Evolutionary conservation across 140 eudicot species (phyloP).

Genomic region (Bidens hawaiensis): DNA sequence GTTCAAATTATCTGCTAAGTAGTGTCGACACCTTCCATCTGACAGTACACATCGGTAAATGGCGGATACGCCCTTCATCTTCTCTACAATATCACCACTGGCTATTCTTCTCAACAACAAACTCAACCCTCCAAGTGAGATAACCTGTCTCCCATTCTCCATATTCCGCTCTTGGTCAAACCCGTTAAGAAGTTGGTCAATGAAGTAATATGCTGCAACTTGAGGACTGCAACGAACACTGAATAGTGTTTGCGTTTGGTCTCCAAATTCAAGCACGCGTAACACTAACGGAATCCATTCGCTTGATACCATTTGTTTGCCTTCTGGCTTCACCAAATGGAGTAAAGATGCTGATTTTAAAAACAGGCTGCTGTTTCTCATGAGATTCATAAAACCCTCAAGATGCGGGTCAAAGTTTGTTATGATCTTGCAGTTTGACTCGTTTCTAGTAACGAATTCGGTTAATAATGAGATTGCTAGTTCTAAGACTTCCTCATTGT

Average conservation of each 20-base stretch:
- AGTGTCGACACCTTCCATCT: constrained; percentile 71
- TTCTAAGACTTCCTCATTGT: constrained; percentile 62
- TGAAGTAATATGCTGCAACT: constrained; percentile 68
- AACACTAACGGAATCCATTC: constrained; percentile 77
- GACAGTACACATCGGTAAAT: constrained; percentile 47
- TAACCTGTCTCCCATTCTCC: constrained; percentile 53
- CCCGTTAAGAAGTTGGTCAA: constrained; percentile 55
- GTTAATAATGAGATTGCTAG: constrained; percentile 61
- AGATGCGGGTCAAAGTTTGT: constrained; percentile 59
- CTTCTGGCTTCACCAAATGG: constrained; percentile 54
- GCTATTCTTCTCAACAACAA: constrained; percentile 55
- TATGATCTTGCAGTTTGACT: constrained; percentile 32
- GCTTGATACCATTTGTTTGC: constrained; percentile 53
- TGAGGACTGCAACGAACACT: constrained; percentile 56
- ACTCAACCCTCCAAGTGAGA: constrained; percentile 65
- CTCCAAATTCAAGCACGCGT: constrained; percentile 80
- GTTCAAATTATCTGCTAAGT: constrained; percentile 51
- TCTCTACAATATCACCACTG: constrained; percentile 51
- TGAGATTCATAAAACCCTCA: constrained; percentile 38
- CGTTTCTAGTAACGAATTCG: constrained; percentile 47
- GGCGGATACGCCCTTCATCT: constrained; percentile 39
- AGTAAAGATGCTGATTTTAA: constrained; percentile 67
- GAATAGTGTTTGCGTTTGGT: constrained; percentile 58
- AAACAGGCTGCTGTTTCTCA: constrained; percentile 60
- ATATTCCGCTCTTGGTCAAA: constrained; percentile 59